A percentile compares a stretch with the other conserved stretches of the same genome.
Evolutionary conservation across 345 rosid species (phyloP).

Genomic region (Populus simonii): DNA sequence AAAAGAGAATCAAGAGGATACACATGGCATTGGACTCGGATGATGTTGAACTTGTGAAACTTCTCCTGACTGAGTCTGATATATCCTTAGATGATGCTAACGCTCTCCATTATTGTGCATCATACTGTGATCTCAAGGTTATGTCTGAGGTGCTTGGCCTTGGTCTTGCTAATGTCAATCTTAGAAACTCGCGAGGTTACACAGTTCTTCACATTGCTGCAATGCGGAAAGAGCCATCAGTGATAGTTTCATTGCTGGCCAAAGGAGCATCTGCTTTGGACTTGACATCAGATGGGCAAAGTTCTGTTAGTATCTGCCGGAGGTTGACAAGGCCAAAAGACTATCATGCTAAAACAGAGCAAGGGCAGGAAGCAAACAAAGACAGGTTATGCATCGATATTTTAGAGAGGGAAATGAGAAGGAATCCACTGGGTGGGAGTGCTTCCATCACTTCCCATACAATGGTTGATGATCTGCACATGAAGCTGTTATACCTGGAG

Average conservation of each 20-base stretch:
- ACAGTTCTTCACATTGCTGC: conserved; percentile 90
- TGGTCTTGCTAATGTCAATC: conserved; percentile 68
- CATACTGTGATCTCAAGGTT: conserved; percentile 91
- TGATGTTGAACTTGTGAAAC: conserved; percentile 86
- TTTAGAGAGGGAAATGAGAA: conserved; percentile 77
- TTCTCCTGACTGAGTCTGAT: conserved; percentile 75
- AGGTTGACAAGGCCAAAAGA: conserved; percentile 87
- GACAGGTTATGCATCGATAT: conserved; percentile 75
- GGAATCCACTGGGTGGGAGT: conserved; percentile 63
- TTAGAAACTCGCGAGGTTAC: conserved; percentile 66
- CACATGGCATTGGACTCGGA: conserved; percentile 92
- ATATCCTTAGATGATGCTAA: conserved; percentile 71
- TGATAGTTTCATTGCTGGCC: conserved; percentile 59
- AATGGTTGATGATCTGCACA: conserved; percentile 72
- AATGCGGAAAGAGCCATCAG: conserved; percentile 74
- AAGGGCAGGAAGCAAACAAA: conserved; percentile 79
- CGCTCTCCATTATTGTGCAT: conserved; percentile 86
- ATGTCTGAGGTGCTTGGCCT: conserved; percentile 71
- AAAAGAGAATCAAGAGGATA: conserved; percentile 71
- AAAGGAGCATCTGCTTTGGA: conserved; percentile 77
- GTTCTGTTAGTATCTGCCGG: conserved; percentile 78
- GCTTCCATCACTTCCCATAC: conserved; percentile 46
- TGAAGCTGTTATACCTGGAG: conserved; percentile 85
- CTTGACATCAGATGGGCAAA: conserved; percentile 67
- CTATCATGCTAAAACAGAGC: conserved; percentile 62